phyloP scores from a whole-genome alignment of 306 rosid genomes.

The Gastrolobium villosum region DNA sequence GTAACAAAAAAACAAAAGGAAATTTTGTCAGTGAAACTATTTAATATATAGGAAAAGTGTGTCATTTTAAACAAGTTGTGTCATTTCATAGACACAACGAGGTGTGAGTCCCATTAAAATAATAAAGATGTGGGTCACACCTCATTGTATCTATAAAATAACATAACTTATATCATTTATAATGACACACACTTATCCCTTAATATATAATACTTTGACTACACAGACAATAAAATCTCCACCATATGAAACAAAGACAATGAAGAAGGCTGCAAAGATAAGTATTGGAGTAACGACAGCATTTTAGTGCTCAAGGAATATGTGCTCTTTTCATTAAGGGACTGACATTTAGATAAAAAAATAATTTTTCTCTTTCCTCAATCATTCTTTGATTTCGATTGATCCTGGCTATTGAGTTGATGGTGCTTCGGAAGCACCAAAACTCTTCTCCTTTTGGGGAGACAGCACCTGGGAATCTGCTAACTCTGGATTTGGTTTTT shows the following conservation, averaged over 20 bases:
- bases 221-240: slow-evolving; percentile 73
- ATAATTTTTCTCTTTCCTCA: too few species aligned
- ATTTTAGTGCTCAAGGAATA: slow-evolving; percentile 45
- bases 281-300: slow-evolving; percentile 67
- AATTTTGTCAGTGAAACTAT: not conserved
- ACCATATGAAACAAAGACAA: slow-evolving; percentile 82
- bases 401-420: too few species aligned
- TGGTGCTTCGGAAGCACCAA: not conserved
- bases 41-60: not conserved
- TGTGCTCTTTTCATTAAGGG: too few species aligned
- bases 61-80: too few species aligned
- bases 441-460: slow-evolving; percentile 87
- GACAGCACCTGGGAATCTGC: slow-evolving; percentile 72
- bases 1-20: not conserved
- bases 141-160: too few species aligned
- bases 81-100: too few species aligned
- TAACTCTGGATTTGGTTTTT: slow-evolving; percentile 78
- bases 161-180: too few species aligned
- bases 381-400: too few species aligned
- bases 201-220: not conserved
- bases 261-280: slow-evolving; percentile 67
- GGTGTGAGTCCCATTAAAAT: too few species aligned
- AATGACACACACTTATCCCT: not conserved
- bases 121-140: too few species aligned
- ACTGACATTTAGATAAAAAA: too few species aligned